Base-by-base conservation (phyloP, 305 asterid genomes). In the Plantago rigida region DNA sequence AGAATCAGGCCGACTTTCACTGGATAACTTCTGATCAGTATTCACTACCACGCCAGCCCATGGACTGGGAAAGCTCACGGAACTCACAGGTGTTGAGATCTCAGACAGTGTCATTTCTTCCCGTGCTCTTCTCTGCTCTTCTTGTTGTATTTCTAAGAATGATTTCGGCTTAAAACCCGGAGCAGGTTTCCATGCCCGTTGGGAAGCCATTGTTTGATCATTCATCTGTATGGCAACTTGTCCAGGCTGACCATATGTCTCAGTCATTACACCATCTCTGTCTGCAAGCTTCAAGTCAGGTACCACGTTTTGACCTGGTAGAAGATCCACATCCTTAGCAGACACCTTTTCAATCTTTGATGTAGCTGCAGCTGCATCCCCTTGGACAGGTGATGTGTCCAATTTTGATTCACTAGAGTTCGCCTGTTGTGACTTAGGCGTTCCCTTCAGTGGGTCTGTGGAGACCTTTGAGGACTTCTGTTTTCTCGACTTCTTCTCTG, bases 111-210 rank as follows among this genome's bases (percentile, higher is more conserved):
- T 73, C 51, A 69, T 63, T 74, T 80, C 86, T 59, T 65, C 78
- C 42, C 39, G 79, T 48, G 87, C 85, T 78, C 85, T 82, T 66
- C 81, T 77, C 79, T 83, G 87, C 77, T 87, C 94, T 79, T 87
- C 96, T 79, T 75, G 85, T 59, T 87, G 96, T 69, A 87, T 87
- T 71, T 87, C 94, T 54, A 85, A 61, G 10, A 87, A 64, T 24
- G 94, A 85, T 73, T 80, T 87, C 5, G 93, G 89, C 76, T 79
- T 87, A 73, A 87, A 83, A 65, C 94, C 94, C 68, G 96, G 87
- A 67, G 96, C 91, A 64, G 85, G 87, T 75, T 87, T 87, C 96
- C 96, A 87, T 54, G 86, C 89, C 48, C 87, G 81, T 54, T 69
- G 81, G 51, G 75, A 83, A 67, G 76, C 36, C 13, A 65, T 71